Base-by-base conservation (phyloP, 352 stramenopile species). In the Globisporangium carolinianum region DNA sequence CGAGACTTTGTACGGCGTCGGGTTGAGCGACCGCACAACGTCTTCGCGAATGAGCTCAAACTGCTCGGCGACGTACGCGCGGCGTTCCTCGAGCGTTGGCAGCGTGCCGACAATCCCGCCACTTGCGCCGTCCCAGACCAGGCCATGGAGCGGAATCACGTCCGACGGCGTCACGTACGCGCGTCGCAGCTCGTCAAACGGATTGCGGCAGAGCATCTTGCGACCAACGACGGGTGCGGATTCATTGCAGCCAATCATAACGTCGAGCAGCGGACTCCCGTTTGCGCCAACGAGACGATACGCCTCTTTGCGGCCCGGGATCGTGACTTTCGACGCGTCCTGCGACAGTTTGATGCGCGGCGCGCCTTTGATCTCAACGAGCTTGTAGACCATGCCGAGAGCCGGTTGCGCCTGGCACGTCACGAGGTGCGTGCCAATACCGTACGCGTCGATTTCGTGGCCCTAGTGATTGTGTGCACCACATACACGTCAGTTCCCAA, bases 311-410 rank as follows among this genome's bases (percentile, higher is more conserved):
- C 85, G 82, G 3, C 86, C 87, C 5, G 89, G 89, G 51, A 97
- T 94, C 51, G 89, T 97, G 32, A 98, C 95, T 67, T 99, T 99
- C 55, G 75, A 91, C 35, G 97, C 79, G 52, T 99, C 96, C 74
- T 99, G 84, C 24, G 90, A 98, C 37, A 99, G 73, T 76, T 99
- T 99, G 61, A 99, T 99, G 49, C 97, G 83, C 14, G 97, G 92
- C 60, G 88, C 65, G 24, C 83, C 90, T 59, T 98, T 91, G 60
- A 99, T 96, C 77, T 99, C 96, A 38, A 99, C 97, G 24, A 99
- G 83, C 77, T 99, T 99, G 86, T 98, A 99, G 18, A 99, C 97
- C 96, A 97, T 97, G 24, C 97, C 97, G 1, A 99, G 79, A 24
- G 97, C 97, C 24, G 97, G 97, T 67, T 99, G 97, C 15, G 87